phyloP scores from a whole-genome alignment of 768 basidiomycete genomes.

The Xerocomellus amylosporus region DNA sequence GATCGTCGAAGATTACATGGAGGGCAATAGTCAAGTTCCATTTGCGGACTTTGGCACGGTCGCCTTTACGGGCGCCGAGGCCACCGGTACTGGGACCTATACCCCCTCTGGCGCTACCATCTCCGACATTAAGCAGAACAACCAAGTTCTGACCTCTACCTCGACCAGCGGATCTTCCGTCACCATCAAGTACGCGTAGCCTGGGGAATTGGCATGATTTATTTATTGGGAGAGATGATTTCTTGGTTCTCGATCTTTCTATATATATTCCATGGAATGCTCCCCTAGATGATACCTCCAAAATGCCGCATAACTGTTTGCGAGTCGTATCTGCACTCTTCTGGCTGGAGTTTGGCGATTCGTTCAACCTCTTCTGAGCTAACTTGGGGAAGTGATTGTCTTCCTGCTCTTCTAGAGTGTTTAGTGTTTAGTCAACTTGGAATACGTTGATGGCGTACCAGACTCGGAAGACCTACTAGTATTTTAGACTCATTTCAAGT shows the following conservation, averaged over 20 bases:
- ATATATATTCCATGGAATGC: not conserved
- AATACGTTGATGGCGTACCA: too few relatives aligned
- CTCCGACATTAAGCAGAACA: not conserved
- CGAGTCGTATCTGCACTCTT: too few relatives aligned
- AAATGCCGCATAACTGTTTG: too few relatives aligned
- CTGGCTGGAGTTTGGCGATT: too few relatives aligned
- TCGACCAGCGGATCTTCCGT: not conserved
- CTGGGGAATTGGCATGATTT: too few relatives aligned
- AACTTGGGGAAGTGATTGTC: too few relatives aligned
- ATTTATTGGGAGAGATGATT: not conserved
- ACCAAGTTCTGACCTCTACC: not conserved
- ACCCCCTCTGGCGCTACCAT: conserved; percentile 4
- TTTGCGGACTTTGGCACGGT: conserved; percentile 8
- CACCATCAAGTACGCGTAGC: not conserved
- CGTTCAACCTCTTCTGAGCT: too few relatives aligned
- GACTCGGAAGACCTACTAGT: too few relatives aligned
- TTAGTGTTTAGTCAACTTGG: too few relatives aligned
- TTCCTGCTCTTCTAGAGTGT: too few relatives aligned
- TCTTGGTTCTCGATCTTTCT: not conserved
- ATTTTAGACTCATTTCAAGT: too few relatives aligned
- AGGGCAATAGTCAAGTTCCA: not conserved
- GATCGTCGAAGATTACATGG: conserved; percentile 1
- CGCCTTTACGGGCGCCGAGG: conserved; percentile 1
- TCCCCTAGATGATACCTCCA: not conserved
- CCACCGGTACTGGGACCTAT: not conserved